A percentile compares a stretch with the other conserved stretches of the same genome.
Conservation (phyloP, 345 rosid genomes). For the Gossypium turneri region DNA sequence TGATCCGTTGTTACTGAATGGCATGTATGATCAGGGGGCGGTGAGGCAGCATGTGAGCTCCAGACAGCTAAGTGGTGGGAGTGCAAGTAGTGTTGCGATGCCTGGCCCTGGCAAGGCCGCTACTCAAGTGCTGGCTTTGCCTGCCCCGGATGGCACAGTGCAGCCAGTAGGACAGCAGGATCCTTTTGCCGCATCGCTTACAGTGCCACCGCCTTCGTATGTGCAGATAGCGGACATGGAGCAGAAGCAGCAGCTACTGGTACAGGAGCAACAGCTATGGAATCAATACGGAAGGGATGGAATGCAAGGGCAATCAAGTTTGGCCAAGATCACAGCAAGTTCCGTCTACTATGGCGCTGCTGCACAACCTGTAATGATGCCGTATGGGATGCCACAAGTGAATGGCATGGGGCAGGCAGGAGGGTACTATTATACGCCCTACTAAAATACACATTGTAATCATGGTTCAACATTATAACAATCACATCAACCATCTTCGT, state of each 20-base stretch:
- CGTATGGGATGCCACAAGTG: slow-evolving; percentile 60
- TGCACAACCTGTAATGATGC: slow-evolving; percentile 34
- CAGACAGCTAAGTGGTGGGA: slow-evolving; percentile 68
- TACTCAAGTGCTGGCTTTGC: slow-evolving; percentile 63
- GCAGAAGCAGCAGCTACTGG: slow-evolving; percentile 60
- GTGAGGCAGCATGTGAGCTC: slow-evolving; percentile 82
- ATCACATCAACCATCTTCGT: not conserved
- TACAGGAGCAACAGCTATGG: slow-evolving; percentile 67
- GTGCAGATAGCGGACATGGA: slow-evolving; percentile 86
- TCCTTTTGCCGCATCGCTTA: slow-evolving; percentile 63
- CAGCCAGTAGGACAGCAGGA: slow-evolving; percentile 51
- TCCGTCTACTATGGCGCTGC: slow-evolving; percentile 36
- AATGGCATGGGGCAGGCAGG: slow-evolving; percentile 41
- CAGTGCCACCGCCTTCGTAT: slow-evolving; percentile 65
- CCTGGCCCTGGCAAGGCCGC: slow-evolving; percentile 45
- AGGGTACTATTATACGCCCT: slow-evolving; percentile 47
- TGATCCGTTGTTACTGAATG: slow-evolving; percentile 70
- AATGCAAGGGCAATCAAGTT: slow-evolving; percentile 65
- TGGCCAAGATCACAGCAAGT: slow-evolving; percentile 39
- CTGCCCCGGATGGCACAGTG: slow-evolving; percentile 76
- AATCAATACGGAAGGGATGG: slow-evolving; percentile 61
- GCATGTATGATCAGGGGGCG: slow-evolving; percentile 91
- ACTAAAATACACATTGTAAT: slow-evolving; percentile 9
- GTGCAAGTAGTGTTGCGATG: slow-evolving; percentile 75
- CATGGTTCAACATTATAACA: not conserved